Conservation (phyloP, 2,329 filamentous ascomycete genomes). For the Aaosphaeria arxii region DNA sequence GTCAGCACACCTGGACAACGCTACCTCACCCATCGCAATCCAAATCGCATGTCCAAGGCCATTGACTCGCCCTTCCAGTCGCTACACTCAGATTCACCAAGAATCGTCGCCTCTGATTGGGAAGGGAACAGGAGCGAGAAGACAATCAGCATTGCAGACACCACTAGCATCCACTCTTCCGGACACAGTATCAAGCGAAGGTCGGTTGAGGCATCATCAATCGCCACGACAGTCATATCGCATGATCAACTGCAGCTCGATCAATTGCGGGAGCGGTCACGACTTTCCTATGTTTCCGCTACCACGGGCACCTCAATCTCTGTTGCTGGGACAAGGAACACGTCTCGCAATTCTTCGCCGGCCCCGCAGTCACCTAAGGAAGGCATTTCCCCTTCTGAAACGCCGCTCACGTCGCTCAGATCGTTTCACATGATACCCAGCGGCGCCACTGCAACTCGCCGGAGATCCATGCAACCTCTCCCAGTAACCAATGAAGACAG, state of each 20-base stretch:
- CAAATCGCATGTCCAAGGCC: constrained; percentile 25
- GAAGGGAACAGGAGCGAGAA: constrained; percentile 23
- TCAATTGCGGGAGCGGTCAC: constrained; percentile 34
- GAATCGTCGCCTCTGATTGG: constrained; percentile 29
- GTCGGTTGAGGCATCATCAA: constrained; percentile 34
- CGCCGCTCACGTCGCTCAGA: constrained; percentile 33
- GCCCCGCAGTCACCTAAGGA: constrained; percentile 31
- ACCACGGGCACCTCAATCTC: constrained; percentile 27
- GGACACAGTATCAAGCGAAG: constrained; percentile 23
- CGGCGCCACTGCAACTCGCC: constrained; percentile 23
- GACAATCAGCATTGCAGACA: constrained; percentile 26
- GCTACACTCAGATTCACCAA: constrained; percentile 28
- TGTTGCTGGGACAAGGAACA: constrained; percentile 27
- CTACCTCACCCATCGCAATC: constrained; percentile 35
- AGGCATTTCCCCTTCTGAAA: constrained; percentile 17
- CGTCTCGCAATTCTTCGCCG: constrained; percentile 35
- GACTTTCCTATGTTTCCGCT: constrained; percentile 37
- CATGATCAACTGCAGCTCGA: constrained; percentile 35
- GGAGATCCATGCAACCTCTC: constrained; percentile 38
- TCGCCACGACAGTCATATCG: constrained; percentile 32
- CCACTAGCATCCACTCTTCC: constrained; percentile 27
- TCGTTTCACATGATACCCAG: constrained; percentile 39
- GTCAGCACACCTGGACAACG: constrained; percentile 29
- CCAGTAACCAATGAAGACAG: constrained; percentile 34
- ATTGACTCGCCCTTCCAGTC: constrained; percentile 34